Percentiles rank a stretch among this genome's conserved stretches.
Evolutionary conservation across 306 rosid species (phyloP).

Genomic region (Alnus glutinosa): DNA sequence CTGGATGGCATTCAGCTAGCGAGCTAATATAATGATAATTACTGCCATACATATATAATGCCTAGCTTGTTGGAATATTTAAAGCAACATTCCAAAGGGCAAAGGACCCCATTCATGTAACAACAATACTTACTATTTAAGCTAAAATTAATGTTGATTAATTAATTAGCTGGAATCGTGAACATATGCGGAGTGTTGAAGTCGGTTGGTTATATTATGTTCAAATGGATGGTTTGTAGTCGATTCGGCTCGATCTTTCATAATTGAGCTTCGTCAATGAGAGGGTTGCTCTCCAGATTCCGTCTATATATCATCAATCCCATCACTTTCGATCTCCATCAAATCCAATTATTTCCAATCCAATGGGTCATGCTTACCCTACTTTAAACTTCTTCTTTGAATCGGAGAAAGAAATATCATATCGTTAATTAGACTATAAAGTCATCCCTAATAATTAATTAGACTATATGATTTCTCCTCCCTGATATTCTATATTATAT

Average conservation of each 20-base stretch:
- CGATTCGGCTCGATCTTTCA: too few species aligned
- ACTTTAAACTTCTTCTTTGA: too few species aligned
- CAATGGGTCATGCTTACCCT: not conserved
- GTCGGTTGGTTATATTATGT: not conserved
- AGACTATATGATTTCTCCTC: too few species aligned
- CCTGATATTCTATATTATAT: not conserved
- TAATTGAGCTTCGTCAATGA: too few species aligned
- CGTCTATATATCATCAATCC: not conserved
- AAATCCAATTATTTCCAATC: not conserved
- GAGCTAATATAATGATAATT: conserved; percentile 8
- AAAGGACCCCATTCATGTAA: not conserved
- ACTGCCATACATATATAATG: not conserved
- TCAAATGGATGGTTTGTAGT: too few species aligned
- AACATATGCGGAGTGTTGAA: not conserved
- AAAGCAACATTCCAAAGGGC: not conserved
- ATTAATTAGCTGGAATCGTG: not conserved
- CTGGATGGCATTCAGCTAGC: conserved; percentile 1
- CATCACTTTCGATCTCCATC: too few species aligned
- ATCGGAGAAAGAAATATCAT: not conserved
- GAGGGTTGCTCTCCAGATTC: too few species aligned
- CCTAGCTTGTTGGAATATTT: not conserved
- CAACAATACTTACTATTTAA: too few species aligned
- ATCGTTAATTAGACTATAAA: not conserved
- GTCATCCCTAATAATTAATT: not conserved
- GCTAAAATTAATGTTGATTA: not conserved